Conservation (phyloP, 352 stramenopile genomes). For the Elongisporangium anandrum region DNA sequence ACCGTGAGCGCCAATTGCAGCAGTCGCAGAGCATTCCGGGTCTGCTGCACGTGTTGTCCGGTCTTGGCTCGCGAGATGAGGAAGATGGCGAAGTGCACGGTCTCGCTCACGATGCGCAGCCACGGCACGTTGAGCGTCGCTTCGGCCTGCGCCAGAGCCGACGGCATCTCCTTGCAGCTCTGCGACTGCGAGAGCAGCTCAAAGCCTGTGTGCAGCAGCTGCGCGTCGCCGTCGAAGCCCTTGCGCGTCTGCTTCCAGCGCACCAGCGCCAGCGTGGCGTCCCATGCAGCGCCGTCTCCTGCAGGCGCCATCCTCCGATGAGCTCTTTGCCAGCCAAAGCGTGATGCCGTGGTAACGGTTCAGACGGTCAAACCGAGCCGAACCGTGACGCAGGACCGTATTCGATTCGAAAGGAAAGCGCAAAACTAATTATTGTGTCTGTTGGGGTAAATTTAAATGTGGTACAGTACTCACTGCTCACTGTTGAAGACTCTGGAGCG, state of each 20-base stretch:
- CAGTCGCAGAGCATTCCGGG: constrained; percentile 34
- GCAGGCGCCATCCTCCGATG: constrained; percentile 2
- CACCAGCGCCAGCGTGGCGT: constrained; percentile 54
- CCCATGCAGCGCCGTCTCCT: constrained; percentile 19
- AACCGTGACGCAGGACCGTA: background rate
- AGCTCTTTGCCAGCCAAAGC: background rate
- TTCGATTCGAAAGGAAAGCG: too few relatives aligned
- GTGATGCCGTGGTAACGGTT: background rate
- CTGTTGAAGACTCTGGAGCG: background rate
- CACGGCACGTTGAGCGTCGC: constrained; percentile 52
- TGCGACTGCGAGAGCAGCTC: constrained; percentile 13
- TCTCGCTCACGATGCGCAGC: constrained; percentile 50
- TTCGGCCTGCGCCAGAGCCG: constrained; percentile 26
- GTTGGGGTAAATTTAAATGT: too few relatives aligned
- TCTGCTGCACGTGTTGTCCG: constrained; percentile 33
- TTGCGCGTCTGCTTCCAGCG: constrained; percentile 58
- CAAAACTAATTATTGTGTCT: too few relatives aligned
- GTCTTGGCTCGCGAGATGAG: constrained; percentile 51
- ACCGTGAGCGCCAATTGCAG: constrained; percentile 50
- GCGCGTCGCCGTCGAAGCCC: constrained; percentile 43
- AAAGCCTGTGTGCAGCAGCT: constrained; percentile 32
- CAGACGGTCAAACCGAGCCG: background rate
- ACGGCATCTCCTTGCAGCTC: constrained; percentile 2
- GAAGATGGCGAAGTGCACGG: constrained; percentile 66
- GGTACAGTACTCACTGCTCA: background rate